Evolutionary conservation across 78 protist species (phyloP).

Genomic region (Monocercomonoides exilis): DNA sequence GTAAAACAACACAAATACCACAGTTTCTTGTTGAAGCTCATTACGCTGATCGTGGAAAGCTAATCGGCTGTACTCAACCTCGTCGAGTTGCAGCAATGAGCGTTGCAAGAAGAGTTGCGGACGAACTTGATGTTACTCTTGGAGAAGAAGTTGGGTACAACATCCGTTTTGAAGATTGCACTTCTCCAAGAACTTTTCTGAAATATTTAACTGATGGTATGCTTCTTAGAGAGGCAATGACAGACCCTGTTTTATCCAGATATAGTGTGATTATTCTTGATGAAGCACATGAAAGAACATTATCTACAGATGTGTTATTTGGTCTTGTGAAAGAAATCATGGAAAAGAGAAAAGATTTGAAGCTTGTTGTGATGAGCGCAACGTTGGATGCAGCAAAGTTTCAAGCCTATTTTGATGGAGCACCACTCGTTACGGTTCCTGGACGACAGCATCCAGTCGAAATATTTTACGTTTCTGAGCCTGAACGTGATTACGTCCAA

Average conservation of each 20-base stretch:
- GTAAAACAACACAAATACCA: conserved; percentile 87
- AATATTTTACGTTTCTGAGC: conserved; percentile 80
- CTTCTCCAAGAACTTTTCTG: conserved; percentile 63
- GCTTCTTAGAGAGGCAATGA: conserved; percentile 95
- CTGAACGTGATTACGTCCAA: conserved; percentile 88
- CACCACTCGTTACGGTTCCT: conserved; percentile 68
- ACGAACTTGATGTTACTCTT: conserved; percentile 91
- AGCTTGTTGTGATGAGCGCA: conserved; percentile 91
- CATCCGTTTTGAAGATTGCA: conserved; percentile 95
- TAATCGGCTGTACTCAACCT: conserved; percentile 94
- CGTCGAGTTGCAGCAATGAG: conserved; percentile 86
- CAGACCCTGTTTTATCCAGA: conserved; percentile 72
- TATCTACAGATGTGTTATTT: conserved; percentile 94
- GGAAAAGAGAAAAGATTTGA: conserved; percentile 60
- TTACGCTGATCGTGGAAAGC: not conserved
- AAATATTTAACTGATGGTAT: conserved; percentile 92
- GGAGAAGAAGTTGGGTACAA: conserved; percentile 94
- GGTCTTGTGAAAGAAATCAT: conserved; percentile 62
- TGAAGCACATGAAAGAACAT: conserved; percentile 99
- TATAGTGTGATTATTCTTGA: conserved; percentile 85
- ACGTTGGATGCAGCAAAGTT: conserved; percentile 97
- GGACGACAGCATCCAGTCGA: conserved; percentile 88
- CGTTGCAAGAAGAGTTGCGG: conserved; percentile 85
- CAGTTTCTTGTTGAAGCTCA: conserved; percentile 29
- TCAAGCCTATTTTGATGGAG: conserved; percentile 73